These are phyloP conservation scores for Sugiyamaella americana DNA, from an alignment of 805 yeast genomes.

Conservation along the genomic window DNA sequence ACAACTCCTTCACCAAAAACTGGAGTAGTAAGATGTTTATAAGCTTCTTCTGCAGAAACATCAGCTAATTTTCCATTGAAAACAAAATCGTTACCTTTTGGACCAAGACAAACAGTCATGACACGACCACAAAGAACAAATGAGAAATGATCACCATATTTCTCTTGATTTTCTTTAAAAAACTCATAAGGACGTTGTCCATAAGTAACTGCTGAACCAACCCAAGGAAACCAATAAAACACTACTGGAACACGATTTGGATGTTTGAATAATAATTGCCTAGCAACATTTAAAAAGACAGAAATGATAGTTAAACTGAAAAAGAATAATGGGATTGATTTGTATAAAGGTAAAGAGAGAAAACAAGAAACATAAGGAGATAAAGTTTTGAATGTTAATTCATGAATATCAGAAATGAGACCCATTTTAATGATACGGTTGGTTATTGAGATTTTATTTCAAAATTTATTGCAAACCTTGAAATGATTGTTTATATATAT, in stretches of 20 bases:
- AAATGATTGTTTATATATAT: too few relatives aligned
- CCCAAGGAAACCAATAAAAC: conserved; percentile 90
- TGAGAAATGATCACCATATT: conserved; percentile 90
- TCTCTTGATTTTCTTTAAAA: conserved; percentile 67
- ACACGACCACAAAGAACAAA: conserved; percentile 82
- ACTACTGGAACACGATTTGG: conserved; percentile 83
- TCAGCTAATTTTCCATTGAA: conserved; percentile 83
- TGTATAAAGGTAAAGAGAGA: conserved; percentile 18
- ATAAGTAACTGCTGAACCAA: conserved; percentile 82
- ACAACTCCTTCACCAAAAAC: conserved; percentile 97
- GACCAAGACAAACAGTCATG: conserved; percentile 95
- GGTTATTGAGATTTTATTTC: too few relatives aligned
- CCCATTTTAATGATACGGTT: too few relatives aligned
- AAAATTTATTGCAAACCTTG: too few relatives aligned
- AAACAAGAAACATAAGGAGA: conserved; percentile 7
- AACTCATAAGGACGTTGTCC: conserved; percentile 94
- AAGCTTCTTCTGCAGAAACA: conserved; percentile 95
- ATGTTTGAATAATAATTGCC: conserved; percentile 31
- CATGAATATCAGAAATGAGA: conserved; percentile 10
- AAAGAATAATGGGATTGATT: conserved; percentile 23
- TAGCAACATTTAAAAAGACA: conserved; percentile 28
- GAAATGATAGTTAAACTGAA: conserved; percentile 15
- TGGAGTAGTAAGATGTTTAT: conserved; percentile 96
- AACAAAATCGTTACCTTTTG: conserved; percentile 95
- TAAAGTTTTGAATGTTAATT: conserved; percentile 2